Base-by-base conservation (phyloP, 2,329 filamentous ascomycete genomes). In the Karstenula rhodostoma region DNA sequence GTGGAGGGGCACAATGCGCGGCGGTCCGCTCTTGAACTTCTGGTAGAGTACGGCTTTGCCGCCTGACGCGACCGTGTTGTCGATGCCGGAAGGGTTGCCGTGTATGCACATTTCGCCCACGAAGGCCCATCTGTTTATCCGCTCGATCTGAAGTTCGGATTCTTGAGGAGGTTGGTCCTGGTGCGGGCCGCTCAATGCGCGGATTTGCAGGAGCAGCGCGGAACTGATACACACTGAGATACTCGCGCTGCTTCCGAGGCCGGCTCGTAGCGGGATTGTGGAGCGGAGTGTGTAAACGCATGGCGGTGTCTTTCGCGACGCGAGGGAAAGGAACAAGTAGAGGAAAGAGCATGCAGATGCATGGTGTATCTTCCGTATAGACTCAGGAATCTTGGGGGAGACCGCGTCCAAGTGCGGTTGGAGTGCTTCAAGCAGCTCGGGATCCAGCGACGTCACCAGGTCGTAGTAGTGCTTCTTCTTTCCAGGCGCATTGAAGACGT, bases 391-490 rank as follows among this genome's bases (percentile, higher is more conserved):
- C 35, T 83, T 78, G 17, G 84, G 81, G 7, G 93, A 96, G 47
- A 99, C 87, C 58, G 84, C 78, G 58, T 84, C 83, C 27, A 97
- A 87, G 73, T 93, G 89, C 27, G 94, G 93, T 77, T 93, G 86
- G 68, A 98, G 87, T 2, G 93, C 91, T 42, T 86, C 87, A 55
- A 96, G 81, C 23, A 99, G 86, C 57, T 97, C 93, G 2, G 86
- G 84, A 73, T 99, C 95, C 61, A 99, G 87, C 51, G 86, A 85
- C 13, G 92, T 96, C 52, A 83, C 80, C 50, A 94, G 84, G 67
- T 95, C 92, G 80, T 97, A 97, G 82, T 98, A 98, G 72, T 89
- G 91, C 82, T 95, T 97, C 82, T 97, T 97, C 83, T 96, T 96
- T 32, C 85, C 86, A 0, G 93, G 88, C 22, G 89, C 86, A 23